Base-by-base conservation (phyloP, 2,329 filamentous ascomycete genomes). In the Colletotrichum paranaense region DNA sequence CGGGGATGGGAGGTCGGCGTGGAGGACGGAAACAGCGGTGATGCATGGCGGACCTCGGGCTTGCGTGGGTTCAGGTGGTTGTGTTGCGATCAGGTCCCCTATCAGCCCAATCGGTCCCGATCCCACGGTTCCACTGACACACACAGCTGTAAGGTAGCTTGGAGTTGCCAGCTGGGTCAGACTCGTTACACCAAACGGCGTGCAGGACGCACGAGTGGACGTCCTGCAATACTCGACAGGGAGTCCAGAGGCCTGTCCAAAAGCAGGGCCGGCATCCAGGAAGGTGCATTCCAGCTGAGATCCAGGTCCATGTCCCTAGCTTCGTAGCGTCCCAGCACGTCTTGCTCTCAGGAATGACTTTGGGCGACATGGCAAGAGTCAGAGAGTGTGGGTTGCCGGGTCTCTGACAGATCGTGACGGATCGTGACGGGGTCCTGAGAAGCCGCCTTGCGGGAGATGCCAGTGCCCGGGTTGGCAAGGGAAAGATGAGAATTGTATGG, bases 31-130 rank as follows among this genome's bases (percentile, higher is more conserved):
- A 65, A 59, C 38, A 55, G 70, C 59, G 68, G 57, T 62, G 53
- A 30, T 62, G 11, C 14, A 55, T 52, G 24, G 46, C 38, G 14
- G 55, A 55, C 57, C 42, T 62, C 42, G 30, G 49, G 30, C 24
- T n/a, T 57, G 32, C 16, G n/a, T 46, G 35, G 12, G 42, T 30
- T 26, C 22, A 65, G n/a, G 12, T 42, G 55, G 35, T 42, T 55
- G 24, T 12, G 38, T 49, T 24, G 63, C 30, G 42, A 49, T 53
- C 53, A 38, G 68, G 58, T 56, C 46, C 56, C 66, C 65, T 42
- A 53, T 53, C 66, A 72, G 46, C 30, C 67, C 70, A 70, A 70
- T 64, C 55, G 67, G 60, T 73, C 67, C 70, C 70, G 59, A 64
- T 62, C 26, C 70, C 46, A 52, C 56, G 67, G 70, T 70, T 73